phyloP scores from a whole-genome alignment of 768 basidiomycete species.

The Russula sp. region DNA sequence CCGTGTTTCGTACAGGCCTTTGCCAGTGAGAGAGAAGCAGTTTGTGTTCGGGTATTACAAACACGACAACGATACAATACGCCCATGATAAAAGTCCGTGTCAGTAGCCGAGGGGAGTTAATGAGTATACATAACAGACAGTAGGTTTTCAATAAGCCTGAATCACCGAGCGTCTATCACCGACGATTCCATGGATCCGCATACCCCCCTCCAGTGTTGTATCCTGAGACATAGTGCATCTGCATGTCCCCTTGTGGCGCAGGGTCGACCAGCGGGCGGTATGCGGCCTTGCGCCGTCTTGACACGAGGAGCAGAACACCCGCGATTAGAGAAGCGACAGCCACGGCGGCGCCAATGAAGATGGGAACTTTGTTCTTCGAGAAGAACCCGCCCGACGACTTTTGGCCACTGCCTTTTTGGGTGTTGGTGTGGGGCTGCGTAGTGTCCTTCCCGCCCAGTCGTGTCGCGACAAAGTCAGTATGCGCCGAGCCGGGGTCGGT shows the following conservation, averaged over 20 bases:
- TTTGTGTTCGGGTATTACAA: no score
- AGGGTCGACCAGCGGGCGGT: constrained; percentile 7
- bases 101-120: no score
- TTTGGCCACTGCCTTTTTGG: background rate
- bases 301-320: background rate
- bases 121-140: no score
- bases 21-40: no score
- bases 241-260: constrained; percentile 10
- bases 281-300: background rate
- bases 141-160: no score
- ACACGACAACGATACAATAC: background rate
- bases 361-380: constrained; percentile 9
- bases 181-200: constrained; percentile 10
- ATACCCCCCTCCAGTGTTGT: background rate
- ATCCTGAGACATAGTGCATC: constrained; percentile 13
- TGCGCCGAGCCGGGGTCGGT: constrained; percentile 33
- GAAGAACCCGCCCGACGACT: background rate
- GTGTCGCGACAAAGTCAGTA: constrained; percentile 9
- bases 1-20: no score
- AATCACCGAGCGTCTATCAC: background rate
- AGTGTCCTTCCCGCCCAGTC: constrained; percentile 10
- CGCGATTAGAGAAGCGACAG: background rate
- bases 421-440: background rate
- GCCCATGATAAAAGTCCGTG: background rate
- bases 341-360: background rate